Evolutionary conservation across 805 yeast species (phyloP), one percentile per base, ranked within the genome.

Genomic region (Zygosaccharomyces gambellarensis): DNA sequence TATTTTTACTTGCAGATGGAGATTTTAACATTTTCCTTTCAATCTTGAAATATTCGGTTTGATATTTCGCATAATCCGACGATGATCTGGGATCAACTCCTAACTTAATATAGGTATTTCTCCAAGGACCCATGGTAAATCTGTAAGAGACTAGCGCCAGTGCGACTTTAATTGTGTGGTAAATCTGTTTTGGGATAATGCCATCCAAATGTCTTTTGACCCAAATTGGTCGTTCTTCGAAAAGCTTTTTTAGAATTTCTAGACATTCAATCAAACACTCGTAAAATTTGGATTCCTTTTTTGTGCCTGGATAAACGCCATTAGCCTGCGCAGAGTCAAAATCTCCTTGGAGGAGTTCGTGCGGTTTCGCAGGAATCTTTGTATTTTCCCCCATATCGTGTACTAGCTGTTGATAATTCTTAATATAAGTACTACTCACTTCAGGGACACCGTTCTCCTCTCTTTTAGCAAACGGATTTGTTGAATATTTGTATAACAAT

Each of bases 121-220:
- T 77, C 96, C 96, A 94, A 0, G 98, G 99, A 0, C 99, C 99
- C 60, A 85, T 86, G 32, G 85, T 81, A 63, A 82, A 86, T 38
- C 88, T 77, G 63, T 82, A 94, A 0, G 96, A 78, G 0, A 89
- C 85, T 63, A 87, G 84, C 0, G 98, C 96, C 44, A 94, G 65
- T 0, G 97, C 95, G 54, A 78, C 82, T 57, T 85, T 82, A 39
- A 92, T 54, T 61, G 80, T 60, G 32, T 62, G 65, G 38, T 65
- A 67, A 8, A 64, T 51, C 59, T 72, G 52, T 21, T 64, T 61
- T 0, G 87, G 84, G 3, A 82, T 71, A 45, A 82, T 71, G 5
- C 75, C 72, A 48, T 71, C 73, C 21, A 90, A 63, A 55, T 87
- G 95, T 54, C 85, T 78, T 48, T 97, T 76, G 1, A 90, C 77